Base-by-base conservation (phyloP, 1,284 basidiomycete genomes). In the Ustilago lituana region DNA sequence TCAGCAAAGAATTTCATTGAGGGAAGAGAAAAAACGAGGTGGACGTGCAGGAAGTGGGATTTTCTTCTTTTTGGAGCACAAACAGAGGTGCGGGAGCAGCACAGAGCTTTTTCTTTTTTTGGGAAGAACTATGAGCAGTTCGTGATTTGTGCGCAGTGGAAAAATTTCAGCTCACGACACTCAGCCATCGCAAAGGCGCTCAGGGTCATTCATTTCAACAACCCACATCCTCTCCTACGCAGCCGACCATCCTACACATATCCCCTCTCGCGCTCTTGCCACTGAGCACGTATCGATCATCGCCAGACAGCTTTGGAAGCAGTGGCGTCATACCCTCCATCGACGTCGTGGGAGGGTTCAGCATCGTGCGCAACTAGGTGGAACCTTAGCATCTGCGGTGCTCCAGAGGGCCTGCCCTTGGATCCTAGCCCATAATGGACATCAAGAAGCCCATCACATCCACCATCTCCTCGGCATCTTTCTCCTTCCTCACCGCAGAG, bases 401-500 rank as follows among this genome's bases (percentile, higher is more conserved):
- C 43, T 43, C 40, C 56, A 55, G 27, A 47, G 62, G 62, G 43
- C 51, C 55, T 38, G n/a, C 43, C 51, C 62, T 65, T 46, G 55
- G 47, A 51, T 50, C 37, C 33, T 65, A 55, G 56, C 47, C 52
- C 55, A 55, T 29, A 11, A 98, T 98, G 95, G 95, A 99, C 83
- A 92, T 96, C 83, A 87, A 94, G 8, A 88, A 92, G 78, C 90
- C 95, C 20, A 85, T 98, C 55, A 89, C 92, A 14, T 91, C 93
- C 5, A 89, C 89, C 53, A 90, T 96, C 73, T 85, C 88, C 57
- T 90, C 90, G 69, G 85, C 98, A 53, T 95, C 94, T 22, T 98
- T 99, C 84, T 94, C 94, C 3, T 96, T 96, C 83, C 89, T 99
- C 56, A 89, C 91, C 14, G 86, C 92, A n/a, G 88, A 92, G 74